Base-by-base conservation (phyloP, 2,329 filamentous ascomycete species). In the Atkinsonella texensis region DNA sequence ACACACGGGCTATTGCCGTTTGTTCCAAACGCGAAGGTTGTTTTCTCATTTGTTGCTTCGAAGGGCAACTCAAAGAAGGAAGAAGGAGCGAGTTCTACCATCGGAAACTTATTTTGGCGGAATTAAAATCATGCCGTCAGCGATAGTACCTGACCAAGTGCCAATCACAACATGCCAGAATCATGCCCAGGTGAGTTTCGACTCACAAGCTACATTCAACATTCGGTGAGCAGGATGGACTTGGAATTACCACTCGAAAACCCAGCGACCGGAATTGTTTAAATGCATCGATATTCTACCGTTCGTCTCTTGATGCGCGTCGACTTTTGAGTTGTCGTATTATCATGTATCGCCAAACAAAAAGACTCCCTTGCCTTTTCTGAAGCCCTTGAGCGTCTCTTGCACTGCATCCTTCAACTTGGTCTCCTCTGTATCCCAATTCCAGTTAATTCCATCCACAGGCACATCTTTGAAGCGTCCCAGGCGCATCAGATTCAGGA, bases 291-390 rank as follows among this genome's bases (percentile, higher is more conserved):
- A 28, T 28, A 28, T 38, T 15, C 8, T 12, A 15, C 10, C 11
- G 35, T 13, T 38, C 35, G 17, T 17, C 18, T 12, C 12, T 3
- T 28, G 4, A 17, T 42, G n/a, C 18, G 39, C 7, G 13, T 31
- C 10, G 28, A 18, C n/a, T 31, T 15, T 18, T 13, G 10, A 11
- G n/a, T 11, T 11, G 23, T 38, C 35, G 11, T 12, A 33, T n/a
- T 46, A 23, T 50, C 40, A 81, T 41, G 78, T 81, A 41, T 81
- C 76, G 3, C 73, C 72, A 64, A 93, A 97, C 5, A 91, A 79
- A 66, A 97, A 93, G 3, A 98, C 79, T 0, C 89, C 86, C 74
- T 98, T 98, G 11, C 90, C 91, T 57, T 81, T 79, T 62, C 89
- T 80, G 65, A 87, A 97, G 0, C 91, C 93, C 52, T 84, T 77